These are phyloP conservation scores for Glycyrrhiza uralensis DNA, from an alignment of 306 rosid genomes.

Conservation along the genomic window DNA sequence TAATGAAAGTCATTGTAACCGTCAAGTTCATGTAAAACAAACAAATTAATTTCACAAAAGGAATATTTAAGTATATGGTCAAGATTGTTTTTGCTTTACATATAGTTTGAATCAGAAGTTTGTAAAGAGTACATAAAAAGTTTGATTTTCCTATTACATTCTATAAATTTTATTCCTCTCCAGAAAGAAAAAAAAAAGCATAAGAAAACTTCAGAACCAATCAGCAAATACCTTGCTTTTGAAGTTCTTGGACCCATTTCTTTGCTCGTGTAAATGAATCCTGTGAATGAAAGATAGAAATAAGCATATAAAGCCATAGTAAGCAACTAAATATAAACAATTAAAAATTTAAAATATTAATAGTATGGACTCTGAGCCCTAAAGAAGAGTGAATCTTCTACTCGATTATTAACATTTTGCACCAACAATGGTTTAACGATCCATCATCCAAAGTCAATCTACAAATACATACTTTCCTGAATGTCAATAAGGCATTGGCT, in stretches of 20 bases:
- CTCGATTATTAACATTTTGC: not conserved
- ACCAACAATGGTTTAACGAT: not conserved
- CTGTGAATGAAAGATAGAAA: constrained; percentile 22
- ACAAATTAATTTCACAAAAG: not conserved
- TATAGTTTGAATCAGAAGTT: not conserved
- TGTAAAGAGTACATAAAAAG: not conserved
- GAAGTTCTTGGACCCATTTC: constrained; percentile 74
- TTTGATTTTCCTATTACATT: not conserved
- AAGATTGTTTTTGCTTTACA: not conserved
- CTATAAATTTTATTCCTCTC: constrained; percentile 1
- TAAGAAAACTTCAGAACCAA: constrained; percentile 16
- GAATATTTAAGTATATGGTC: not conserved
- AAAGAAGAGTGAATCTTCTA: constrained; percentile 19
- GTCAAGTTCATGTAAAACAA: not conserved
- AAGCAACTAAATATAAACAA: not conserved
- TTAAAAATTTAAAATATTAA: not conserved
- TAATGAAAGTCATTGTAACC: not conserved
- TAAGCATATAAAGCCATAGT: not conserved
- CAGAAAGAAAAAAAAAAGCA: not conserved
- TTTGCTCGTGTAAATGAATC: constrained; percentile 58
- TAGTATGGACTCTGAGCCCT: not conserved
- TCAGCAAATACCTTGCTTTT: constrained; percentile 54
- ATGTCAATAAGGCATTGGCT: not conserved
- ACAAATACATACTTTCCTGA: not conserved
- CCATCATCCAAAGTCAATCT: not conserved